Evolutionary conservation across 2,329 filamentous ascomycete genomes (phyloP), one percentile per base, ranked within the genome.

Genomic region (Ilyonectria destructans): DNA sequence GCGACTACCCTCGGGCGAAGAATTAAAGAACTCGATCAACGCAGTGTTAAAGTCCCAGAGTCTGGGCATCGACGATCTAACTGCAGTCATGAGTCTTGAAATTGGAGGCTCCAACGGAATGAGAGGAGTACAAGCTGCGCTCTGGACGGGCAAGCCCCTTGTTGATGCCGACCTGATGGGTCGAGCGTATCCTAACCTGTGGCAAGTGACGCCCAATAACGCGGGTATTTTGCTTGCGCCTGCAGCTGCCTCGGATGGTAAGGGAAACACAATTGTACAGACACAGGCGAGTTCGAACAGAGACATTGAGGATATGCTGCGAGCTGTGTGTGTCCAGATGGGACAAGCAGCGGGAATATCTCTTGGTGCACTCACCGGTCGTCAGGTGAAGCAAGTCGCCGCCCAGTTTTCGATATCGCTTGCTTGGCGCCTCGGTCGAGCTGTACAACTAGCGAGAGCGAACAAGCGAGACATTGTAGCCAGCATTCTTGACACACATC

Each of bases 111-210:
- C 68, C 0, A 73, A 72, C 1, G 69, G 71, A 0, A 56, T 73
- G 59, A 35, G 46, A 10, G 56, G 56, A 3, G 40, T 65, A 8
- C 43, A 58, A 10, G 55, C 69, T 0, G 58, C 68, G 0, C 48
- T 70, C 7, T 62, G 62, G 4, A 55, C 58, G 0, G 69, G 65
- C 3, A 58, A 59, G 0, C 69, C 71, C 0, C 59, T 70, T 0
- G 46, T 72, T 8, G 71, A 73, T 4, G 71, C 51, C 1, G 71
- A 73, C 10, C 40, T 67, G 55, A 72, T 72, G 71, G 69, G 71
- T 0, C 61, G 71, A 0, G 70, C 70, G 10, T 70, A 72, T 23
- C 70, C 71, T 0, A 73, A 56, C 9, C 33, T 63, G 0, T 73
- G 68, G 64, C 71, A 73, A 9, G 60, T 65, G 6, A 73, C 69